Base-by-base conservation (phyloP, 257 asterid species). In the Galeopsis tetrahit region DNA sequence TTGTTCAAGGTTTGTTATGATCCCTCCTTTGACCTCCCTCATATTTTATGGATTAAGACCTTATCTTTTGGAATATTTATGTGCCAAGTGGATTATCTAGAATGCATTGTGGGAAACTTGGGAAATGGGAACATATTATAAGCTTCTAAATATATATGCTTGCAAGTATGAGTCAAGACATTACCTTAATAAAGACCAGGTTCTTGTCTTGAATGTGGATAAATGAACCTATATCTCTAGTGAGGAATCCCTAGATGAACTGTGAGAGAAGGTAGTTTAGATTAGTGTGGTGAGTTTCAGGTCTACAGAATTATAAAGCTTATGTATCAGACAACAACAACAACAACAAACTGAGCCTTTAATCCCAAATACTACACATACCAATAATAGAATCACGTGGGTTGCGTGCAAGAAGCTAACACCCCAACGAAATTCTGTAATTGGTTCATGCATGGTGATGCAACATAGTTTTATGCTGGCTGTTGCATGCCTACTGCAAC, bases 1-100 rank as follows among this genome's bases (percentile, higher is more conserved):
- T 36, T 87, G 90, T 79, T 87, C 99, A 71, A 92, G 99, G 99
- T 95, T 77, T 78, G 88, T 75, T 78, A 79, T 67, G 32, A 38
- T 52, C 34, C 8, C 51, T 53, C 44, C 15, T 28, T 56, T 61
- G 13, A 34, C 51, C 55, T 14, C 49, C 36, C 21, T 62, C 39
- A 36, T 70, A 21, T 15, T 57, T 10, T 43, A 17, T 32, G 6
- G 56, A 76, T 34, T 34, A 76, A 51, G 59, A 43, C 32, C 42
- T 65, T 39, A 34, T 38, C 15, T 32, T 42, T 33, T 40, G 9
- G 56, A 58, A 21, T 21, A 6, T 14, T 4, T 31, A 33, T 28
- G 28, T 33, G 15, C 68, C 15, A 53, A 33, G 32, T 52, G 34
- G 65, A 21, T 43, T 4, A 53, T 65, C 58, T 52, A 39, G 17